phyloP scores from a whole-genome alignment of 371 early-diverging fungal species.

The Capillidium rhysosporum region DNA sequence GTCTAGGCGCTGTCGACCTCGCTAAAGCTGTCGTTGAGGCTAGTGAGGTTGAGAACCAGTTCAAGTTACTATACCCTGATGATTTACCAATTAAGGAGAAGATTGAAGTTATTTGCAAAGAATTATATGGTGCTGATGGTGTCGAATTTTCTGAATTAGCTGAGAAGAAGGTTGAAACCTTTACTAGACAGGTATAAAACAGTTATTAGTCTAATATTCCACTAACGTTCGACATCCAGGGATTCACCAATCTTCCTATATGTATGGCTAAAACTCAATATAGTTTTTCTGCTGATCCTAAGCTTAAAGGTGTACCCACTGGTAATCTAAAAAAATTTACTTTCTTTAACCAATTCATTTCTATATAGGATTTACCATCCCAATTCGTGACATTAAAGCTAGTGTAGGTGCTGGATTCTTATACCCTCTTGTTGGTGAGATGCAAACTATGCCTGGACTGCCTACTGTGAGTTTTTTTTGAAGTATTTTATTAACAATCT shows the following conservation, averaged over 20 bases:
- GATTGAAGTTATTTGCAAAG: constrained; percentile 73
- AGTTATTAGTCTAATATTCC: not conserved
- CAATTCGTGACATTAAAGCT: constrained; percentile 82
- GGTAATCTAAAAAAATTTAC: constrained; percentile 41
- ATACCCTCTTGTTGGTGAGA: constrained; percentile 83
- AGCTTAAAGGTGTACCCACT: constrained; percentile 76
- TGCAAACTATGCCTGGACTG: constrained; percentile 97
- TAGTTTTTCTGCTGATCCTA: constrained; percentile 75
- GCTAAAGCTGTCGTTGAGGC: constrained; percentile 66
- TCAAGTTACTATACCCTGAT: constrained; percentile 73
- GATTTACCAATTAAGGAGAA: constrained; percentile 57
- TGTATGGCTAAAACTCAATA: constrained; percentile 98
- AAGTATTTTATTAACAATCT: not conserved
- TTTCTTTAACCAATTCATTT: constrained; percentile 36
- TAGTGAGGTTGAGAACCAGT: constrained; percentile 33
- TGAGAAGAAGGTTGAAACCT: constrained; percentile 54
- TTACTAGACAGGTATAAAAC: constrained; percentile 36
- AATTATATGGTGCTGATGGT: constrained; percentile 87
- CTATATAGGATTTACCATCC: constrained; percentile 47
- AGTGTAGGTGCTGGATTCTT: constrained; percentile 96
- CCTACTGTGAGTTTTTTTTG: constrained; percentile 35
- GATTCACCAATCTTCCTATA: constrained; percentile 70
- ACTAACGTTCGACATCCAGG: constrained; percentile 15
- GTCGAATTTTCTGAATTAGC: constrained; percentile 66
- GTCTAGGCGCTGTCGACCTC: constrained; percentile 70